Evolutionary conservation across 805 yeast species (phyloP), one percentile per base, ranked within the genome.

Genomic region (Lipomyces kockii): DNA sequence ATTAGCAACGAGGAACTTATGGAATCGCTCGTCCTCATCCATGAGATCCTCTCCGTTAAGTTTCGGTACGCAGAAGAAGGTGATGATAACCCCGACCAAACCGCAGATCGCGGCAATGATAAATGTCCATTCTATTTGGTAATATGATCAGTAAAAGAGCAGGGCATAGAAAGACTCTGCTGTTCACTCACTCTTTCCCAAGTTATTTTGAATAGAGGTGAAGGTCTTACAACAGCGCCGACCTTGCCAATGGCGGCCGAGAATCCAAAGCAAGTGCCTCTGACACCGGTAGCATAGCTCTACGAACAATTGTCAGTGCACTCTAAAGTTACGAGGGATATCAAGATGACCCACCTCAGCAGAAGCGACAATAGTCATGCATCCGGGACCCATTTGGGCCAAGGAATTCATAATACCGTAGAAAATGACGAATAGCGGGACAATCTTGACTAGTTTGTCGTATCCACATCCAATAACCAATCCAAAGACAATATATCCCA

Each of bases 191-290:
- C 58, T 22, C 22, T 22, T 55, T 55, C 94, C 94, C 70, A 88
- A 80, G 74, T 88, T 77, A 51, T 74, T 77, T 77, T 87, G 86
- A 72, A 89, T 89, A 22, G 91, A 89, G 6, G 87, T 85, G 78
- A 90, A 90, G 12, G 83, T 83, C 75, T 87, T 84, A 27, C 86
- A 27, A 88, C 92, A n/a, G 93, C 94, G 65, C 94, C 95, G 32
- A 88, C 89, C 77, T 89, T 90, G 65, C 94, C 94, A 60, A 89
- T 80, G 2, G 92, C 94, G 53, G 94, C 94, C 58, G 89, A 83
- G 29, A 89, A 71, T 43, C 94, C 93, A 73, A 89, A 90, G 57
- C 84, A 80, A 0, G 91, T 87, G 49, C 93, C 93, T 78, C 94
- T 82, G 52, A 90, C 86, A 14, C 91, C 89, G 6, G 92, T 88